A percentile compares a stretch with the other conserved stretches of the same genome.
phyloP scores from a whole-genome alignment of 2,329 filamentous ascomycete species.

The Zymoseptoria brevis region DNA sequence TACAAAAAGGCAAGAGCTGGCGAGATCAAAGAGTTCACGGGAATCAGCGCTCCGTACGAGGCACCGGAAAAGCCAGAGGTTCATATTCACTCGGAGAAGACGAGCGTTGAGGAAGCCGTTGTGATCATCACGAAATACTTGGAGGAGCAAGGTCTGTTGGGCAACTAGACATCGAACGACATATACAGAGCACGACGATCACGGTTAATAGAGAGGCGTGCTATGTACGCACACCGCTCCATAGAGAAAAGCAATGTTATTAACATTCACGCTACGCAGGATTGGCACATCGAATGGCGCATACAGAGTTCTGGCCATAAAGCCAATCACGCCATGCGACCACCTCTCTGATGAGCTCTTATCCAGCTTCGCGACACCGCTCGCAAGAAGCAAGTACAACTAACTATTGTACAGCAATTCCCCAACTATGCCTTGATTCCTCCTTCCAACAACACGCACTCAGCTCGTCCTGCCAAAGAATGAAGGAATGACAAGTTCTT shows the following conservation, averaged over 20 bases:
- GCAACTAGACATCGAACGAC: constrained; percentile 3
- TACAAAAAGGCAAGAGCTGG: constrained; percentile 95
- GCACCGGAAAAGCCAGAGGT: constrained; percentile 79
- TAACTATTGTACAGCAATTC: neutral
- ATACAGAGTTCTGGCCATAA: neutral
- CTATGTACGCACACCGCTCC: neutral
- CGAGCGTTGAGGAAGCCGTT: constrained; percentile 82
- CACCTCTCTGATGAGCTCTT: neutral
- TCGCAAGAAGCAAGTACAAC: neutral
- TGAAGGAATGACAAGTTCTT: neutral
- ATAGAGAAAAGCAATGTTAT: neutral
- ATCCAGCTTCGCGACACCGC: neutral
- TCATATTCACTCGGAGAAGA: constrained; percentile 72
- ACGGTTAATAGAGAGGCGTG: neutral
- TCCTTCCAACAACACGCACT: neutral
- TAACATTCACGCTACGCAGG: neutral
- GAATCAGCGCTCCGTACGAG: constrained; percentile 92
- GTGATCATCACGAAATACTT: constrained; percentile 74
- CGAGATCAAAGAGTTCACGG: constrained; percentile 95
- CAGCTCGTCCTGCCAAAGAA: neutral
- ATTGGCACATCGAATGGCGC: neutral
- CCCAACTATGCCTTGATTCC: neutral
- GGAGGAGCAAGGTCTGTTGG: constrained; percentile 51
- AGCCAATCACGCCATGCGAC: neutral
- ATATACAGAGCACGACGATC: neutral